A percentile compares a stretch with the other conserved stretches of the same genome.
phyloP scores from a whole-genome alignment of 2,329 filamentous ascomycete species.

The Pseudopyricularia javanii region DNA sequence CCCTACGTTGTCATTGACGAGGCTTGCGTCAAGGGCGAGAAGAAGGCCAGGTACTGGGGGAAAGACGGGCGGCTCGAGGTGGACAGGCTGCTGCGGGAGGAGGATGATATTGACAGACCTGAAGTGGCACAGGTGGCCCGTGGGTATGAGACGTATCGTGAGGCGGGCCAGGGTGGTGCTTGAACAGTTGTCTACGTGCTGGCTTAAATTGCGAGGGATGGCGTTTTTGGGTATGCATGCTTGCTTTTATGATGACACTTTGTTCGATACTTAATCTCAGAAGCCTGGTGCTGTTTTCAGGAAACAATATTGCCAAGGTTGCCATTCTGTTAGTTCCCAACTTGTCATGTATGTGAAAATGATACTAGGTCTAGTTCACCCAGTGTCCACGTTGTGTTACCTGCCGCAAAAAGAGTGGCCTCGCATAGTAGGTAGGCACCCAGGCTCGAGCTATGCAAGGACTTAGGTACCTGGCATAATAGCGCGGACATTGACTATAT shows the following conservation, averaged over 20 bases:
- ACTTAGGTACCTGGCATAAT: too few species aligned
- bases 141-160: slow-evolving; percentile 28
- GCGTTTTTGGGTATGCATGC: background rate
- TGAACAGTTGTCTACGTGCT: slow-evolving; percentile 11
- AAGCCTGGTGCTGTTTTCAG: too few species aligned
- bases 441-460: too few species aligned
- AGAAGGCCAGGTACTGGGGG: slow-evolving; percentile 50
- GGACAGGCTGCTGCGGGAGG: slow-evolving; percentile 54
- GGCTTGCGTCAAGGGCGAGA: slow-evolving; percentile 49
- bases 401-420: too few species aligned
- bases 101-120: slow-evolving; percentile 26
- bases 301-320: too few species aligned
- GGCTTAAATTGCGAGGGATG: background rate
- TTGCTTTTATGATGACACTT: background rate
- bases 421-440: too few species aligned
- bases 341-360: too few species aligned
- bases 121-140: slow-evolving; percentile 9
- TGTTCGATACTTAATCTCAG: too few species aligned
- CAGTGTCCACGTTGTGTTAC: too few species aligned
- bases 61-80: slow-evolving; percentile 60
- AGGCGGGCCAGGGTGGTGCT: slow-evolving; percentile 35
- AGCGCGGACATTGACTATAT: too few species aligned
- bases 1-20: slow-evolving; percentile 66
- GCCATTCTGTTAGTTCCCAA: too few species aligned
- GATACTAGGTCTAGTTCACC: too few species aligned